Conservation (phyloP, 2,329 filamentous ascomycete genomes). For the Fusarium multiceps region DNA sequence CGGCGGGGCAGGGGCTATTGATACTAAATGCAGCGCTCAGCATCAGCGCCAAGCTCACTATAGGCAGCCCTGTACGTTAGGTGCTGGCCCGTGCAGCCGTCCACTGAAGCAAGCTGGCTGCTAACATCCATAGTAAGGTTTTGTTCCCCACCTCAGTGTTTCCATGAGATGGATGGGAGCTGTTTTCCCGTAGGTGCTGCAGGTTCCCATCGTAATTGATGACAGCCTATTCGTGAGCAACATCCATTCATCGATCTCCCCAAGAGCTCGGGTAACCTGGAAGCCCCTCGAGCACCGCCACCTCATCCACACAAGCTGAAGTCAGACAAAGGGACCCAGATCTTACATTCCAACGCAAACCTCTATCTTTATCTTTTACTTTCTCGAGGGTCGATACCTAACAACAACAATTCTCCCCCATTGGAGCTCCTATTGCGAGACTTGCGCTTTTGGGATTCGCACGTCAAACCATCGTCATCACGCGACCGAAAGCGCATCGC, state of each 20-base stretch:
- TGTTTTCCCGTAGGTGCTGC: conserved; percentile 4
- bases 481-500: conserved; percentile 22
- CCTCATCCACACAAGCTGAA: conserved; percentile 24
- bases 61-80: conserved; percentile 16
- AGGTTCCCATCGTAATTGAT: conserved; percentile 18
- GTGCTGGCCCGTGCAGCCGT: background rate
- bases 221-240: conserved; percentile 8
- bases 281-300: conserved; percentile 26
- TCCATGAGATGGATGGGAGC: conserved; percentile 4
- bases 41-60: conserved; percentile 32
- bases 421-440: background rate
- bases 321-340: conserved; percentile 7
- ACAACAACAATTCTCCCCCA: background rate
- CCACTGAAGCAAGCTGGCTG: background rate
- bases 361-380: background rate
- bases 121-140: background rate
- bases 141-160: background rate
- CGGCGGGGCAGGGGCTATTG: background rate
- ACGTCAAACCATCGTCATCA: conserved; percentile 1
- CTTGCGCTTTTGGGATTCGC: conserved; percentile 2
- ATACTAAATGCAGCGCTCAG: conserved; percentile 33
- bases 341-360: background rate
- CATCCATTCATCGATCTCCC: conserved; percentile 9
- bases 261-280: conserved; percentile 15
- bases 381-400: background rate